phyloP scores from a whole-genome alignment of 768 basidiomycete species.

The Pulveroboletus sp. region DNA sequence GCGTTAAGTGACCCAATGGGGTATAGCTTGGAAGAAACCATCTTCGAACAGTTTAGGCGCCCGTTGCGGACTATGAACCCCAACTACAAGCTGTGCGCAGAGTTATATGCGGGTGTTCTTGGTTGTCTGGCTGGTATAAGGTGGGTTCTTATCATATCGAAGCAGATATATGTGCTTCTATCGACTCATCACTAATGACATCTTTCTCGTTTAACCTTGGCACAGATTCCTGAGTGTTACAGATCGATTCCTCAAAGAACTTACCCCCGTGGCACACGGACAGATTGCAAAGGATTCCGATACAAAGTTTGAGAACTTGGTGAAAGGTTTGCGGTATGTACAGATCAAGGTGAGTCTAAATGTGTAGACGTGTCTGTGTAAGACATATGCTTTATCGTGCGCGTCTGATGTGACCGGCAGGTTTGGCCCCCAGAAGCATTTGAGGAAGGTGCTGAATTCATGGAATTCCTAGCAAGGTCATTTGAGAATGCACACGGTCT shows the following conservation, averaged over 20 bases:
- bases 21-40: conserved; percentile 78
- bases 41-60: conserved; percentile 77
- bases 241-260: conserved; percentile 80
- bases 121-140: conserved; percentile 78
- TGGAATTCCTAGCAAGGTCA: conserved; percentile 76
- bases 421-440: conserved; percentile 93
- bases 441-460: conserved; percentile 88
- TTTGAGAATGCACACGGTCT: conserved; percentile 83
- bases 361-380: neutral
- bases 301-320: conserved; percentile 76
- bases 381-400: neutral
- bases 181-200: neutral
- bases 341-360: conserved; percentile 61
- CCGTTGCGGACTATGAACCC: conserved; percentile 60
- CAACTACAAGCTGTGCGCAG: conserved; percentile 77
- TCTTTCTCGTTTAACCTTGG: neutral
- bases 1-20: conserved; percentile 75
- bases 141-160: conserved; percentile 37
- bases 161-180: neutral
- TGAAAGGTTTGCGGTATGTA: conserved; percentile 76
- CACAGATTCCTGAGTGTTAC: conserved; percentile 86
- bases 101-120: conserved; percentile 78
- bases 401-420: conserved; percentile 32
- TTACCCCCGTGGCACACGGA: conserved; percentile 67
- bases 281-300: conserved; percentile 79